Conservation (phyloP, 768 basidiomycete genomes). For the Naematelia encephala region DNA sequence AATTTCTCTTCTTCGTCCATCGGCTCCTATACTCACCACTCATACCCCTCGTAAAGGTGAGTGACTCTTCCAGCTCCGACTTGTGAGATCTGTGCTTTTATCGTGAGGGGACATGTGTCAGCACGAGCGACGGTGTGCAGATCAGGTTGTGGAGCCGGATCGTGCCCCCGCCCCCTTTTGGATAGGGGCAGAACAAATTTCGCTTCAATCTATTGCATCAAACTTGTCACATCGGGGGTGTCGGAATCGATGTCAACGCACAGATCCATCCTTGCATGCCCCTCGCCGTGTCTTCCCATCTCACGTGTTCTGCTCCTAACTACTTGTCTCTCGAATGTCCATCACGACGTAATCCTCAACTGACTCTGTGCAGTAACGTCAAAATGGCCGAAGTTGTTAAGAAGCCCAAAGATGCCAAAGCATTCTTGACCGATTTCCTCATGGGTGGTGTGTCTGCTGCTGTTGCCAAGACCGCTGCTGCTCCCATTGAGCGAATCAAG, state of each 20-base stretch:
- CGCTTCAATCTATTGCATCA: no score
- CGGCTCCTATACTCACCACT: background rate
- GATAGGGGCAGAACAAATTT: no score
- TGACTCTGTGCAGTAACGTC: background rate
- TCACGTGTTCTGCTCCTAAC: no score
- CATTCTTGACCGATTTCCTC: conserved; percentile 64
- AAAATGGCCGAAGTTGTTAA: conserved; percentile 32
- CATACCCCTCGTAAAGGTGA: background rate
- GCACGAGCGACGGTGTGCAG: no score
- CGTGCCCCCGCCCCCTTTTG: background rate
- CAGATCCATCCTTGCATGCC: no score
- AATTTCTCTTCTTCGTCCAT: background rate
- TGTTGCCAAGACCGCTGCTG: conserved; percentile 97
- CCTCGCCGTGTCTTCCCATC: no score
- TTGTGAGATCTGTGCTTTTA: no score
- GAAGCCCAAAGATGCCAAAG: conserved; percentile 85
- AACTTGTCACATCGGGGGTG: no score
- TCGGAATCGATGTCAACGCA: no score
- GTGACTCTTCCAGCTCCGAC: no score
- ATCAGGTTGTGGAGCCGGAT: no score
- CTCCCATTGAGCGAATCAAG: conserved; percentile 99
- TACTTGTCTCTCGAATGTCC: background rate
- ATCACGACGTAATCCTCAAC: background rate
- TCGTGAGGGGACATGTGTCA: no score
- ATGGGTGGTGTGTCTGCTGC: conserved; percentile 63